Conservation (phyloP, 306 rosid genomes). For the Adenanthera pavonina region DNA sequence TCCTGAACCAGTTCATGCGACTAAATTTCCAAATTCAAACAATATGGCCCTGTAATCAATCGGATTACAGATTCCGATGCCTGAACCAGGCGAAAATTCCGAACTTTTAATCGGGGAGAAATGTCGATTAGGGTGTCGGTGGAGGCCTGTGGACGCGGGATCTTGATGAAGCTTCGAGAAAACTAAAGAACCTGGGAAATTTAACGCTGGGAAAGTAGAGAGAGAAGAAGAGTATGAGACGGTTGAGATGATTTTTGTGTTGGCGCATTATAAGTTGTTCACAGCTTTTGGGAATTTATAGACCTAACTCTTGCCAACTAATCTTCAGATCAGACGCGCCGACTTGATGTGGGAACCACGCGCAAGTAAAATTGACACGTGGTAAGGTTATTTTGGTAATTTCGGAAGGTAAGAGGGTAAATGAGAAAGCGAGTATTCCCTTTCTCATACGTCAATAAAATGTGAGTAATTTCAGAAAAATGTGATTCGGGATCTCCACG, state of each 20-base stretch:
- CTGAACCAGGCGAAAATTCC: not conserved
- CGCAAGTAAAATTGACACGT: not conserved
- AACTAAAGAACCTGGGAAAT: not conserved
- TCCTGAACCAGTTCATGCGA: conserved; percentile 98
- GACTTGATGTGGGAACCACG: not conserved
- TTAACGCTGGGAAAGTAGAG: not conserved
- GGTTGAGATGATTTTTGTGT: not conserved
- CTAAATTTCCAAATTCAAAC: conserved; percentile 43
- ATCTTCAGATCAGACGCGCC: not conserved
- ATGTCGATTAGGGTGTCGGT: not conserved
- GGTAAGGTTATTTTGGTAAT: not conserved
- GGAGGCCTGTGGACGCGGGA: not conserved
- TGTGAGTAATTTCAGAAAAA: not conserved
- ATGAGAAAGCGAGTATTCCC: not conserved
- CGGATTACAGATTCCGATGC: conserved; percentile 33
- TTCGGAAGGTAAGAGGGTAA: not conserved
- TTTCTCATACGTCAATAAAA: not conserved
- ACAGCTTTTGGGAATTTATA: conserved; percentile 28
- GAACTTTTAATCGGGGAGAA: not conserved
- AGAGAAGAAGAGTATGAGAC: not conserved
- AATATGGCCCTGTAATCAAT: conserved; percentile 25
- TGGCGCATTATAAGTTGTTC: not conserved
- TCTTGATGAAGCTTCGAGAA: conserved; percentile 6
- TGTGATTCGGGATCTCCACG: not conserved
- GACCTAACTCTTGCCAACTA: not conserved